A percentile compares a stretch with the other conserved stretches of the same genome.
These are phyloP conservation scores for Sequoiadendron giganteum DNA, from an alignment of 75 land plant species.

Conservation along the genomic window DNA sequence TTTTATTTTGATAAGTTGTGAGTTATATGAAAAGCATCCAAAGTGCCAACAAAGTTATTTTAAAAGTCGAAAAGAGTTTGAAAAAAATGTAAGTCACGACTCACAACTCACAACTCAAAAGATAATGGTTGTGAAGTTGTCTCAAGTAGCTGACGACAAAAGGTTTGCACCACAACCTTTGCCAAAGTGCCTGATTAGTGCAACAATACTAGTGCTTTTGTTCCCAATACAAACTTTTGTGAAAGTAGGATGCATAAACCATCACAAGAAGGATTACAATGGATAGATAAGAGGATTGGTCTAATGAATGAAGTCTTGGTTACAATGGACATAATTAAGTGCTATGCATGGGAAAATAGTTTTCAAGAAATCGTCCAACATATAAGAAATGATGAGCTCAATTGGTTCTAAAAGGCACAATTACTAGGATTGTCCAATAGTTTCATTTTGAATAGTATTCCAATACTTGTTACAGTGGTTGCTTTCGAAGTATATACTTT, in stretches of 20 bases:
- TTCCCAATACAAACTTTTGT: conserved; percentile 50
- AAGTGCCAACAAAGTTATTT: too few relatives aligned
- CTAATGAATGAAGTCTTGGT: conserved; percentile 93
- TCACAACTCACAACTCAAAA: too few relatives aligned
- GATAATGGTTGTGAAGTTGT: too few relatives aligned
- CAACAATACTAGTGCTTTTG: too few relatives aligned
- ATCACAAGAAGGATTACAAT: conserved; percentile 81
- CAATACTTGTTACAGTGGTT: conserved; percentile 75
- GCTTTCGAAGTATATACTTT: conserved; percentile 78
- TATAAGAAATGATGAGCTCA: conserved; percentile 76
- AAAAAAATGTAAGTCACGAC: too few relatives aligned
- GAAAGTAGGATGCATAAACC: conserved; percentile 68
- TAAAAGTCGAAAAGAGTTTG: too few relatives aligned
- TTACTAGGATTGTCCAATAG: conserved; percentile 67
- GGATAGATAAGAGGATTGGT: conserved; percentile 92
- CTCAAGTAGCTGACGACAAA: too few relatives aligned
- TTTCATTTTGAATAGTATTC: conserved; percentile 84
- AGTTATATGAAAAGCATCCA: too few relatives aligned
- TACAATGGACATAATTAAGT: conserved; percentile 22
- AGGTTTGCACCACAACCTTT: too few relatives aligned
- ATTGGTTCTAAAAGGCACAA: conserved; percentile 86
- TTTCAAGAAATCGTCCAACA: conserved; percentile 68
- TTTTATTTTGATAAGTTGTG: too few relatives aligned
- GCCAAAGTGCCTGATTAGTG: too few relatives aligned
- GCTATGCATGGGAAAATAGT: conserved; percentile 21